phyloP scores from a whole-genome alignment of 2,329 filamentous ascomycete genomes.

The Aspergillus sp. region DNA sequence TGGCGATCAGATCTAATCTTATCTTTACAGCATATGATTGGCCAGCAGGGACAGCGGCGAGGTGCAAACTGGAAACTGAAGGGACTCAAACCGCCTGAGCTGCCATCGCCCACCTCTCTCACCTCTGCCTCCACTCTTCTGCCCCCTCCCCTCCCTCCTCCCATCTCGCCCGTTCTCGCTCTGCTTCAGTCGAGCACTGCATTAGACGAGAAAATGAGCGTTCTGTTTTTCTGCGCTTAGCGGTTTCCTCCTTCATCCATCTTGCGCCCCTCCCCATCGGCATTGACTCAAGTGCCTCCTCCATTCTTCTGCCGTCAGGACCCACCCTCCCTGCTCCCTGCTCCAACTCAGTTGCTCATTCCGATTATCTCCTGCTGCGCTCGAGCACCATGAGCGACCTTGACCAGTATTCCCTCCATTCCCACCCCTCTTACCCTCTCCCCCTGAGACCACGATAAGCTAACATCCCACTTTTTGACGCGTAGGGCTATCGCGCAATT shows the following conservation, averaged over 20 bases:
- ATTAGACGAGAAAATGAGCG: constrained; percentile 24
- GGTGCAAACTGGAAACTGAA: background rate
- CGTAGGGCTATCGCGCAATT: constrained; percentile 88
- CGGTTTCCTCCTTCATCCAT: constrained; percentile 16
- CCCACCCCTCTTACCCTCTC: background rate
- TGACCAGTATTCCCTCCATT: constrained; percentile 67
- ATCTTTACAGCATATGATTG: constrained; percentile 36
- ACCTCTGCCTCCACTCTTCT: constrained; percentile 9
- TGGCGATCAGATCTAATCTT: constrained; percentile 45
- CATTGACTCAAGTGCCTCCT: constrained; percentile 11
- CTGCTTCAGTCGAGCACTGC: background rate
- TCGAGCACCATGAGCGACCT: constrained; percentile 77
- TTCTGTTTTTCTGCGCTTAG: constrained; percentile 22
- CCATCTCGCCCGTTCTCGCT: constrained; percentile 3
- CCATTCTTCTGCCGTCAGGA: constrained; percentile 19
- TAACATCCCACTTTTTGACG: constrained; percentile 11
- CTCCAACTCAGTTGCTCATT: constrained; percentile 9
- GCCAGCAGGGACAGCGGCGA: constrained; percentile 10
- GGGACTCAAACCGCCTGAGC: too few relatives aligned
- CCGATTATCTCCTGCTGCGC: constrained; percentile 10
- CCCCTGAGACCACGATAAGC: background rate
- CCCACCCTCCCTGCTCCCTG: constrained; percentile 16
- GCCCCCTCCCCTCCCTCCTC: constrained; percentile 2
- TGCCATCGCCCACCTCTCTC: constrained; percentile 2
- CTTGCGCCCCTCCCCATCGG: constrained; percentile 13